Conservation (phyloP, 139 green algal species). For the Zygnema cylindricum region DNA sequence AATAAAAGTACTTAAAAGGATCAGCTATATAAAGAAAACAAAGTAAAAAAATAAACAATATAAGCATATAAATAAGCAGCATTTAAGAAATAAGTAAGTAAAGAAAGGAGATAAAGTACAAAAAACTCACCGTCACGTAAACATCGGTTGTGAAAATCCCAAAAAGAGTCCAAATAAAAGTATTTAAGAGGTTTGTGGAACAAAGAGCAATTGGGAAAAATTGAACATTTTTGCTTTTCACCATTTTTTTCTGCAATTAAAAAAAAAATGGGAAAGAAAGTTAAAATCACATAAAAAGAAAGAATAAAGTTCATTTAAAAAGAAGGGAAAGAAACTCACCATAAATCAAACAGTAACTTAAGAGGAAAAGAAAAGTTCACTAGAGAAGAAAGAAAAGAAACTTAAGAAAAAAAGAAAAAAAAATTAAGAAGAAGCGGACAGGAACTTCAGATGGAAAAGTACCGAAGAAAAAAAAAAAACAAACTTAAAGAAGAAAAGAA, state of each 20-base stretch:
- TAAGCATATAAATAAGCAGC: background rate
- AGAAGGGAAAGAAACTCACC: too few relatives aligned
- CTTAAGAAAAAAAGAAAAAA: too few relatives aligned
- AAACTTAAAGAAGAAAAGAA: background rate
- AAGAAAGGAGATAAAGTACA: too few relatives aligned
- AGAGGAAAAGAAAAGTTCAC: too few relatives aligned
- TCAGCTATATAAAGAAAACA: too few relatives aligned
- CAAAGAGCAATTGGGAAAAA: slow-evolving; percentile 22
- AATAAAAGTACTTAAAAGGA: background rate
- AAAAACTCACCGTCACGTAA: slow-evolving; percentile 11
- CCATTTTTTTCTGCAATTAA: background rate
- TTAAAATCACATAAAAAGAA: background rate
- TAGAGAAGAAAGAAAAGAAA: too few relatives aligned
- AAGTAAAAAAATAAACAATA: background rate
- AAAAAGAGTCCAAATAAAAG: slow-evolving; percentile 11
- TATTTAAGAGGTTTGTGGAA: slow-evolving; percentile 10
- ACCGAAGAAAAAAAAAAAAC: background rate
- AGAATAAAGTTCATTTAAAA: background rate
- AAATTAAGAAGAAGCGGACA: too few relatives aligned
- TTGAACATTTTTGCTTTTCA: background rate
- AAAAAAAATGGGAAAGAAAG: too few relatives aligned
- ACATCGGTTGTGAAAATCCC: background rate
- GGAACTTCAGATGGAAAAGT: too few relatives aligned
- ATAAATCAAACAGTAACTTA: too few relatives aligned
- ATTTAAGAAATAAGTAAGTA: background rate